These are phyloP conservation scores for Stellera chamaejasme DNA, from an alignment of 345 rosid species.

Conservation along the genomic window DNA sequence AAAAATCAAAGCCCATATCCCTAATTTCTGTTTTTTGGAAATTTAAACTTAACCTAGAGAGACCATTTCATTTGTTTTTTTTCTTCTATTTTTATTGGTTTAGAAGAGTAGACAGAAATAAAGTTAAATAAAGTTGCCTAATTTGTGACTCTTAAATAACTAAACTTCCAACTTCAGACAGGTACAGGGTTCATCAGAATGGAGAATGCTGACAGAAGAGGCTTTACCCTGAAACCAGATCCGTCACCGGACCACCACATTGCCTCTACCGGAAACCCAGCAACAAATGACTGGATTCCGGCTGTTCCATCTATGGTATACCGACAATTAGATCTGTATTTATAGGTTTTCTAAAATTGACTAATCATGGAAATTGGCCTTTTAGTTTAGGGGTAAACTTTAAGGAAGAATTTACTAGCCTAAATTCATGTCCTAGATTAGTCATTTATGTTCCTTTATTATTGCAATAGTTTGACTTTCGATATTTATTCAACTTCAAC, in stretches of 20 bases:
- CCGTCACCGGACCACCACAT: conserved; percentile 19
- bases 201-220: conserved; percentile 23
- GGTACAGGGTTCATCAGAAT: conserved; percentile 61
- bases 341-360: neutral
- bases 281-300: conserved; percentile 72
- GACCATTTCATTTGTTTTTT: too few relatives aligned
- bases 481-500: too few relatives aligned
- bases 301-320: conserved; percentile 28
- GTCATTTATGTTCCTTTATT: too few relatives aligned
- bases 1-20: too few relatives aligned
- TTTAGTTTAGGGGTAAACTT: too few relatives aligned
- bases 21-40: neutral
- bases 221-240: conserved; percentile 31
- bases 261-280: conserved; percentile 58
- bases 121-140: too few relatives aligned
- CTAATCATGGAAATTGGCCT: too few relatives aligned
- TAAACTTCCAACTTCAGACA: conserved; percentile 28
- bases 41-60: neutral
- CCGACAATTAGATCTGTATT: neutral
- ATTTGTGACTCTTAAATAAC: too few relatives aligned
- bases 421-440: too few relatives aligned
- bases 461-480: too few relatives aligned
- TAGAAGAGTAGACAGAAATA: neutral
- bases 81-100: neutral
- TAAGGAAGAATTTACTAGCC: too few relatives aligned